Conservation (phyloP, 2,329 filamentous ascomycete species). For the Camillea tinctor region DNA sequence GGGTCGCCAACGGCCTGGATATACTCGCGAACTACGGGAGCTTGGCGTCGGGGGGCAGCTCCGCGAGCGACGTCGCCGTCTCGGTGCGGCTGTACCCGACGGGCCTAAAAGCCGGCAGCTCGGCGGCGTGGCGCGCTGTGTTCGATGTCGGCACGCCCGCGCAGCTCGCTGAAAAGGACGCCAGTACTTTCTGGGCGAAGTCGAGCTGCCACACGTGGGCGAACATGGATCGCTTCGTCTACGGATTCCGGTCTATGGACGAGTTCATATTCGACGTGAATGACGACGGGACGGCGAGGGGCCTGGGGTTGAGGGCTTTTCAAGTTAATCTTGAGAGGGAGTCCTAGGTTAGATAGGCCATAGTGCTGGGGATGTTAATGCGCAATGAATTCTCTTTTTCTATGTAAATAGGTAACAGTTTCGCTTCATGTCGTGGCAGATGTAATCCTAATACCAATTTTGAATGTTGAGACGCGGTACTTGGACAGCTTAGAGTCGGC, state of each 20-base stretch:
- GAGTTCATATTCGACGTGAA: constrained; percentile 23
- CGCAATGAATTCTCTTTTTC: too few relatives aligned
- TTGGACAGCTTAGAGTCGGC: too few relatives aligned
- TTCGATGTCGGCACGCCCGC: constrained; percentile 22
- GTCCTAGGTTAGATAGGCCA: neutral
- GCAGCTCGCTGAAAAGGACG: constrained; percentile 21
- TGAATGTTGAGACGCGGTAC: too few relatives aligned
- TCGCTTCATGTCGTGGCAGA: too few relatives aligned
- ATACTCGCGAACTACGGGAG: constrained; percentile 35
- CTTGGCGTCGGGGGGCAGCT: constrained; percentile 15
- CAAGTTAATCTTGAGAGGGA: constrained; percentile 15
- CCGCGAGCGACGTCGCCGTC: constrained; percentile 8
- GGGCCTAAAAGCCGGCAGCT: constrained; percentile 13
- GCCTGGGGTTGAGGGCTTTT: constrained; percentile 21
- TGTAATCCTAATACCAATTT: too few relatives aligned
- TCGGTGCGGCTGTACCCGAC: constrained; percentile 27
- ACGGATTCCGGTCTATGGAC: constrained; percentile 28
- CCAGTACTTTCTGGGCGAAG: constrained; percentile 23
- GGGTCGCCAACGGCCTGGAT: constrained; percentile 41
- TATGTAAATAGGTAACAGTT: too few relatives aligned
- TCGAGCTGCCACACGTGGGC: constrained; percentile 26
- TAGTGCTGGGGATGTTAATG: too few relatives aligned
- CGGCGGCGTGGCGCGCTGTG: constrained; percentile 23
- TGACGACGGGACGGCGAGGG: constrained; percentile 13
- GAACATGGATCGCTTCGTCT: constrained; percentile 25